Percentiles rank a stretch among this genome's conserved stretches.
phyloP scores from a whole-genome alignment of 768 basidiomycete species.

The Mycena albidolilacea region DNA sequence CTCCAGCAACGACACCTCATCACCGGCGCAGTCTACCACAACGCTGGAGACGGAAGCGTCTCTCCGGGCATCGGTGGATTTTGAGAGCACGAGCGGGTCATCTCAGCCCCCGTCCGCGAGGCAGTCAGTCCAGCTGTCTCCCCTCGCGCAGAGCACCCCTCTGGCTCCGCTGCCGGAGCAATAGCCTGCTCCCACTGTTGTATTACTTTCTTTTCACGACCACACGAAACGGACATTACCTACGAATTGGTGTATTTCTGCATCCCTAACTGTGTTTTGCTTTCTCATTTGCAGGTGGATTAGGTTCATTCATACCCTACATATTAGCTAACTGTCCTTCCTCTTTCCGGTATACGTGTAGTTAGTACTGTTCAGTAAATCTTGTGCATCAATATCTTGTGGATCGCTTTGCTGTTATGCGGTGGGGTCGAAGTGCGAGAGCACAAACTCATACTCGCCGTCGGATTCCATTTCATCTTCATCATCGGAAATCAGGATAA shows the following conservation, averaged over 20 bases:
- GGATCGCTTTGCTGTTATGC: not conserved
- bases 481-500: slow-evolving; percentile 9
- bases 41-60: slow-evolving; percentile 38
- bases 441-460: slow-evolving; percentile 23
- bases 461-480: slow-evolving; percentile 1
- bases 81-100: slow-evolving; percentile 33
- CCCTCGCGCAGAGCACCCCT: slow-evolving; percentile 22
- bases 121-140: slow-evolving; percentile 35
- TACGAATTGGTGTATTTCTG: slow-evolving; percentile 35
- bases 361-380: slow-evolving; percentile 18
- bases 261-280: slow-evolving; percentile 8
- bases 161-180: slow-evolving; percentile 31
- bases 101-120: slow-evolving; percentile 34
- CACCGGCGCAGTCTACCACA: slow-evolving; percentile 33
- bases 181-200: not conserved
- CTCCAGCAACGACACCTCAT: slow-evolving; percentile 33
- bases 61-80: slow-evolving; percentile 31
- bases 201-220: slow-evolving; percentile 37
- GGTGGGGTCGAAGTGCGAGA: slow-evolving; percentile 20
- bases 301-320: slow-evolving; percentile 29
- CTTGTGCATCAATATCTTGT: slow-evolving; percentile 6
- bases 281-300: slow-evolving; percentile 31
- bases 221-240: slow-evolving; percentile 30
- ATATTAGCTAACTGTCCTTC: slow-evolving; percentile 17
- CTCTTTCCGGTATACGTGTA: slow-evolving; percentile 9